A percentile compares a stretch with the other conserved stretches of the same genome.
These are phyloP conservation scores for Kwoniella dendrophila DNA, from an alignment of 768 basidiomycete genomes.

Conservation along the genomic window DNA sequence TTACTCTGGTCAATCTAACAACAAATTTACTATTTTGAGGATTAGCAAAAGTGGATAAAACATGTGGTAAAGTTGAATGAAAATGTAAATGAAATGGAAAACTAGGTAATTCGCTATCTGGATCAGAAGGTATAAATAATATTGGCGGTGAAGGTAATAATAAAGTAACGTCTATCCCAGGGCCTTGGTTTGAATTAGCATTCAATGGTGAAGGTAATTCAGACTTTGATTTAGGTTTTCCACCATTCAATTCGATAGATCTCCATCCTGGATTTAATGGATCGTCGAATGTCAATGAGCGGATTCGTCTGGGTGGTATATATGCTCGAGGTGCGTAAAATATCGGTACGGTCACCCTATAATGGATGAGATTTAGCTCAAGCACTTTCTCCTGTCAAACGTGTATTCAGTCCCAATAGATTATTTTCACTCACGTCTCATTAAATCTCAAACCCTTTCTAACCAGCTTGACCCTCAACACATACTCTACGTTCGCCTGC, in stretches of 20 bases:
- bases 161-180: conserved; percentile 38
- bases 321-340: conserved; percentile 48
- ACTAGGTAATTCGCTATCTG: conserved; percentile 25
- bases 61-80: conserved; percentile 34
- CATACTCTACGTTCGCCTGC: conserved; percentile 48
- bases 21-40: conserved; percentile 38
- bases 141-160: conserved; percentile 52
- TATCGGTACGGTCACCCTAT: conserved; percentile 42
- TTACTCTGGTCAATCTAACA: conserved; percentile 42
- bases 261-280: conserved; percentile 51
- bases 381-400: background rate
- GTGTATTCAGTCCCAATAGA: background rate
- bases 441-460: conserved; percentile 46
- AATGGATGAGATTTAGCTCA: background rate
- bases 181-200: background rate
- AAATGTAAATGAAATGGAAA: conserved; percentile 52
- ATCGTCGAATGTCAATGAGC: conserved; percentile 42
- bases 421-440: conserved; percentile 36
- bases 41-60: conserved; percentile 41
- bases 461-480: conserved; percentile 38
- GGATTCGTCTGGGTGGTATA: conserved; percentile 40
- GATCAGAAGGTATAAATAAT: conserved; percentile 30
- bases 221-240: conserved; percentile 14
- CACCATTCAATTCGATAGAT: conserved; percentile 40
- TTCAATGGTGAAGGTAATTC: conserved; percentile 2